phyloP scores from a whole-genome alignment of 495 filamentous ascomycete species.

The Friedmanniomyces simplex region DNA sequence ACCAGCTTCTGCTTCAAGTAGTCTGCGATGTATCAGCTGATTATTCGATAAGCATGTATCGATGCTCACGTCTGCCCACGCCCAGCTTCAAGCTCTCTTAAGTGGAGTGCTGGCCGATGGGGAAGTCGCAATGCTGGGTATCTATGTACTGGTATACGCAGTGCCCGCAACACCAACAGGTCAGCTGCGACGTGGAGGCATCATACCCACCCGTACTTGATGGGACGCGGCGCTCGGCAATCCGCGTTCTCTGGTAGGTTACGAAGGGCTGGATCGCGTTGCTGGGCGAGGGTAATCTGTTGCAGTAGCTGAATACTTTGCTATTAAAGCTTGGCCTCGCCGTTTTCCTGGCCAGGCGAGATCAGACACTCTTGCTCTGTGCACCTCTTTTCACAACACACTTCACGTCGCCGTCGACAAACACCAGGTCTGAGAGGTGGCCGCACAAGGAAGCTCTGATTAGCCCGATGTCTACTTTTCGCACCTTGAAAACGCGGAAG shows the following conservation, averaged over 20 bases:
- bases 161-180: background rate
- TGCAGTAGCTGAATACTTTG: background rate
- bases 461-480: background rate
- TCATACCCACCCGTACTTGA: background rate
- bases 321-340: background rate
- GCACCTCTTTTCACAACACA: background rate
- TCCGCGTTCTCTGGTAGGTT: background rate
- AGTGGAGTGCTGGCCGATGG: background rate
- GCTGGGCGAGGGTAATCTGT: background rate
- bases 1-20: background rate
- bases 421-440: background rate
- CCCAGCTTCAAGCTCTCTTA: background rate
- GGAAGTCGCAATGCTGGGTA: background rate
- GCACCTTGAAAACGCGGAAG: background rate
- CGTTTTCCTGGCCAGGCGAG: background rate
- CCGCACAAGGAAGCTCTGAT: background rate
- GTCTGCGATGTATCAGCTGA: background rate
- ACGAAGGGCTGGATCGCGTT: background rate
- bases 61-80: background rate
- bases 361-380: background rate
- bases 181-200: background rate
- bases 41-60: background rate
- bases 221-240: background rate
- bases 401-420: background rate
- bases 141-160: background rate